Conservation (phyloP, 768 basidiomycete species). For the Russula lepida region DNA sequence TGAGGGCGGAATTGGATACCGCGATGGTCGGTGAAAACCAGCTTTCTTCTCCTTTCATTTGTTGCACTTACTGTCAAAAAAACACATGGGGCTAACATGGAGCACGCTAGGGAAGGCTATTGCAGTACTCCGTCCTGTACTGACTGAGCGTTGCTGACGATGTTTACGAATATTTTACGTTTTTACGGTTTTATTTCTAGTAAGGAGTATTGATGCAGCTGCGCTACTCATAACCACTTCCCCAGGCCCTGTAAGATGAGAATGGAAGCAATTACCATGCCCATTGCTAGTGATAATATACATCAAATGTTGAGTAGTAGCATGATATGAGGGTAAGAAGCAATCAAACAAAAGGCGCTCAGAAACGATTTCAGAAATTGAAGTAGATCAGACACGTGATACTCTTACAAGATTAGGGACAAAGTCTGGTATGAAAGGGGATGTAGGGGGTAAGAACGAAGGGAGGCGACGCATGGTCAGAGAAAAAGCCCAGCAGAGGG, state of each 20-base stretch:
- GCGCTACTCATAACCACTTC: background rate
- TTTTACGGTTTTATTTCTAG: too few species aligned
- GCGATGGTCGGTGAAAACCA: too few species aligned
- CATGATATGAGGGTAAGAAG: conserved; percentile 4
- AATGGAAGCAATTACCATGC: conserved; percentile 9
- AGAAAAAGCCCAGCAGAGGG: background rate
- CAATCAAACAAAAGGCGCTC: conserved; percentile 7
- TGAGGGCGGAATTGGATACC: conserved; percentile 61
- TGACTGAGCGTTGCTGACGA: too few species aligned
- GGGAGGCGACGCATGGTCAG: background rate
- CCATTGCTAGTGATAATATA: conserved; percentile 20
- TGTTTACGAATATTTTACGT: too few species aligned
- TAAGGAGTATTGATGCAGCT: too few species aligned
- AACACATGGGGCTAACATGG: too few species aligned
- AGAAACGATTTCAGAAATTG: conserved; percentile 2
- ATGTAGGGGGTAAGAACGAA: background rate
- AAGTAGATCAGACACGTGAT: conserved; percentile 11
- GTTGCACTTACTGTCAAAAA: too few species aligned
- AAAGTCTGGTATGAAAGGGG: background rate
- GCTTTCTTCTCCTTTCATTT: too few species aligned
- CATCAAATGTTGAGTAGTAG: conserved; percentile 18
- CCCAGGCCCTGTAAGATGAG: background rate
- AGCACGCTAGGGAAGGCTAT: too few species aligned
- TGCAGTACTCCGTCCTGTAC: too few species aligned
- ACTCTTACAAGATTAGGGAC: conserved; percentile 2